Evolutionary conservation across 352 stramenopile species (phyloP).

Genomic region (Pythium periplocum): DNA sequence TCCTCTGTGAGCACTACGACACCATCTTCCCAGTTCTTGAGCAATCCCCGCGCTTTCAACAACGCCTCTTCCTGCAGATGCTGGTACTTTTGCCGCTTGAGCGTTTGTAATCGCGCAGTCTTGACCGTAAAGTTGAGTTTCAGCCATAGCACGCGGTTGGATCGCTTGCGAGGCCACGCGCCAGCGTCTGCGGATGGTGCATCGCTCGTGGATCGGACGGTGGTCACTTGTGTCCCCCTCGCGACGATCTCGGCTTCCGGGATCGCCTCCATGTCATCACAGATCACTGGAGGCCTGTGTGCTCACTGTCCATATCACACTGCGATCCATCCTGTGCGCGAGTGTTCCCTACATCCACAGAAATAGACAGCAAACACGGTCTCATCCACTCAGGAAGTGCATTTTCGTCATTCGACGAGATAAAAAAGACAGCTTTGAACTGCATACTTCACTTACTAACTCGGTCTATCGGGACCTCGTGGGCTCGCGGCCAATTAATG

Average conservation of each 20-base stretch:
- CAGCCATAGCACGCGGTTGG: constrained; percentile 45
- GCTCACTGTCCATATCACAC: too few species aligned
- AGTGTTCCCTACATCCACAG: too few species aligned
- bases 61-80: constrained; percentile 65
- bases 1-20: constrained; percentile 56
- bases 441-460: too few species aligned
- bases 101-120: constrained; percentile 42
- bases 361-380: too few species aligned
- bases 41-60: constrained; percentile 46
- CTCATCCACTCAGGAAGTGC: too few species aligned
- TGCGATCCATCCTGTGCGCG: too few species aligned
- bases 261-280: constrained; percentile 12
- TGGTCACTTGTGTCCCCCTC: not conserved
- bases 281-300: too few species aligned
- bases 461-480: too few species aligned
- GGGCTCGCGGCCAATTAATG: too few species aligned
- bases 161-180: too few species aligned
- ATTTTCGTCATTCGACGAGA: too few species aligned
- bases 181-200: not conserved
- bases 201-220: constrained; percentile 17
- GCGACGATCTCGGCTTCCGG: not conserved
- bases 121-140: constrained; percentile 78
- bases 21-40: constrained; percentile 64
- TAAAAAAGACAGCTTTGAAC: too few species aligned
- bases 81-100: constrained; percentile 72